These are phyloP conservation scores for Cenchrus fungigraminus DNA, from an alignment of 176 grass and related monocot genomes.

Conservation along the genomic window DNA sequence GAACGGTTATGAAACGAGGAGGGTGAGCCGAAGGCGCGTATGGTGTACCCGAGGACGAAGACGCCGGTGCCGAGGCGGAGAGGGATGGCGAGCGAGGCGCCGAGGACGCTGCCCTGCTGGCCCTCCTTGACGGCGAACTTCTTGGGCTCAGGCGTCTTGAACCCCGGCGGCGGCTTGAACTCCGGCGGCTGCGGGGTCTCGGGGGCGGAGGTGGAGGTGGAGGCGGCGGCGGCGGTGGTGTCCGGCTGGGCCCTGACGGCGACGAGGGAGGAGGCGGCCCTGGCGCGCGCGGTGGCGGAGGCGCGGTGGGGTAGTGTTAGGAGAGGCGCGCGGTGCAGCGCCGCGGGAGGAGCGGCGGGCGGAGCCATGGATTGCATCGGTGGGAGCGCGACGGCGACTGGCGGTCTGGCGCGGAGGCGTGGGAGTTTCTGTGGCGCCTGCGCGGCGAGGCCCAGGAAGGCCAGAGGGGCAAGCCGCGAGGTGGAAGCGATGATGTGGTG, in stretches of 20 bases:
- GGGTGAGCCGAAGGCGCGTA: background rate
- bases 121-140: slow-evolving; percentile 62
- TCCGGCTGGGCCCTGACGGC: slow-evolving; percentile 42
- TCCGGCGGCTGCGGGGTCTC: background rate
- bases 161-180: slow-evolving; percentile 57
- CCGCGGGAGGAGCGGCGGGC: background rate
- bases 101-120: slow-evolving; percentile 60
- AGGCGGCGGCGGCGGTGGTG: slow-evolving; percentile 22
- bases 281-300: background rate
- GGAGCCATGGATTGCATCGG: slow-evolving; percentile 34
- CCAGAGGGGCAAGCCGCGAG: background rate
- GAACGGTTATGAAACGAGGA: too few relatives aligned
- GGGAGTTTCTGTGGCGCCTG: slow-evolving; percentile 9
- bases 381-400: background rate
- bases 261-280: background rate
- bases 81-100: slow-evolving; percentile 72
- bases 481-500: background rate
- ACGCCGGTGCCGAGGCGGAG: slow-evolving; percentile 82
- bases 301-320: slow-evolving; percentile 11
- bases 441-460: background rate
- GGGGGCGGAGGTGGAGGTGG: slow-evolving; percentile 25
- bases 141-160: slow-evolving; percentile 77
- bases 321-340: background rate
- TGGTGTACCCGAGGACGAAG: slow-evolving; percentile 65
- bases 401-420: background rate